phyloP scores from a whole-genome alignment of 257 asterid species.

The Misopates orontium region DNA sequence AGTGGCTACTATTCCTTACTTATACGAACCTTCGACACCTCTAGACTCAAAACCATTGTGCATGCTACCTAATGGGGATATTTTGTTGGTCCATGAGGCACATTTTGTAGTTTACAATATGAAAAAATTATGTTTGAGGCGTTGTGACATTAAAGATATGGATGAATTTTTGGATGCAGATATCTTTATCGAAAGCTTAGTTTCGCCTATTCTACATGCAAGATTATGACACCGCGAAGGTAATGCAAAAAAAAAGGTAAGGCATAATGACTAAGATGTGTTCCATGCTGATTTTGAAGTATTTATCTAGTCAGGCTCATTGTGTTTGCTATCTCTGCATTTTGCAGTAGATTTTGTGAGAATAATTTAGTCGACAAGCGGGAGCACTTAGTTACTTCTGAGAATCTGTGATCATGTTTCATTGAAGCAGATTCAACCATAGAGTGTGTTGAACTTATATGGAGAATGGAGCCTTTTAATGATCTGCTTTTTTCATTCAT shows the following conservation, averaged over 20 bases:
- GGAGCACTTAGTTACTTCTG: neutral
- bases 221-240: slow-evolving; percentile 11
- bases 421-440: no score
- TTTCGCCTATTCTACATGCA: slow-evolving; percentile 30
- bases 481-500: no score
- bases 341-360: neutral
- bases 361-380: neutral
- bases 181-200: slow-evolving; percentile 46
- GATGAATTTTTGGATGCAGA: slow-evolving; percentile 31
- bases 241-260: neutral
- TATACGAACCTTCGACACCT: slow-evolving; percentile 5
- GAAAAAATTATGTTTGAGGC: slow-evolving; percentile 25
- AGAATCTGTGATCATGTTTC: no score
- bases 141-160: slow-evolving; percentile 22
- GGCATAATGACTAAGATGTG: no score
- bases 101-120: slow-evolving; percentile 39
- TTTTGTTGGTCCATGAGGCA: slow-evolving; percentile 31
- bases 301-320: neutral
- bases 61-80: slow-evolving; percentile 37
- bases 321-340: neutral
- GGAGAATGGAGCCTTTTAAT: no score
- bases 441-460: no score
- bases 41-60: slow-evolving; percentile 30
- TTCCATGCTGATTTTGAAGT: neutral
- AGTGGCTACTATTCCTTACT: slow-evolving; percentile 35